A percentile compares a stretch with the other conserved stretches of the same genome.
Conservation (phyloP, 208 protist species). For the Leishmania tarentolae region DNA sequence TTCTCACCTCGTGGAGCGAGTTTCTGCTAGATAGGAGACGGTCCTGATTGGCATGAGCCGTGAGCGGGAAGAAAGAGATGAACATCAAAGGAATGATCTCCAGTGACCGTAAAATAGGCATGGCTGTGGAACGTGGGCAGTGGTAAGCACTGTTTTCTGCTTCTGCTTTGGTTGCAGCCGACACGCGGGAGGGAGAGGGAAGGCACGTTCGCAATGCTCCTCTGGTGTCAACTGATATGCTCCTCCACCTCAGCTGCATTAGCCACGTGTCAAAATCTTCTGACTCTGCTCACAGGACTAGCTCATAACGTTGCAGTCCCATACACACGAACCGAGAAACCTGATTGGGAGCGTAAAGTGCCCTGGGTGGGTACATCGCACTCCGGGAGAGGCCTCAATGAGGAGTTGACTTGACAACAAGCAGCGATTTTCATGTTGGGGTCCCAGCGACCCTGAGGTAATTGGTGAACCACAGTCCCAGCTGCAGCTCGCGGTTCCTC, state of each 20-base stretch:
- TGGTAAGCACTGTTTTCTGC: background rate
- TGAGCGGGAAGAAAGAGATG: background rate
- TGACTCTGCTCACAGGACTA: background rate
- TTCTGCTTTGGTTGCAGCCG: background rate
- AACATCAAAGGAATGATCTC: background rate
- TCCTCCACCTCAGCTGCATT: background rate
- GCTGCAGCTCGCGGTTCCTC: background rate
- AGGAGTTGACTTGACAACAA: background rate
- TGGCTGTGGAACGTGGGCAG: background rate
- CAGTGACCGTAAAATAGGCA: background rate
- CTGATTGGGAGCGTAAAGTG: background rate
- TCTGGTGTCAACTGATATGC: background rate
- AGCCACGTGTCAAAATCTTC: background rate
- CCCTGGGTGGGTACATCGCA: background rate
- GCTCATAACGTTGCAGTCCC: background rate
- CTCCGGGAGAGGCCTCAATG: background rate
- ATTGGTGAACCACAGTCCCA: background rate
- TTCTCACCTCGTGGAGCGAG: background rate
- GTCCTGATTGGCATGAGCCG: background rate
- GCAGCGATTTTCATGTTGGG: background rate
- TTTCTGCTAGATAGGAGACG: background rate
- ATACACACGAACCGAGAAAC: background rate
- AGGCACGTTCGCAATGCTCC: background rate
- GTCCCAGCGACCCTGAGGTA: background rate
- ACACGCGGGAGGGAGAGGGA: background rate